Evolutionary conservation across 2,329 filamentous ascomycete genomes (phyloP).

Genomic region (Colletotrichum sp.): DNA sequence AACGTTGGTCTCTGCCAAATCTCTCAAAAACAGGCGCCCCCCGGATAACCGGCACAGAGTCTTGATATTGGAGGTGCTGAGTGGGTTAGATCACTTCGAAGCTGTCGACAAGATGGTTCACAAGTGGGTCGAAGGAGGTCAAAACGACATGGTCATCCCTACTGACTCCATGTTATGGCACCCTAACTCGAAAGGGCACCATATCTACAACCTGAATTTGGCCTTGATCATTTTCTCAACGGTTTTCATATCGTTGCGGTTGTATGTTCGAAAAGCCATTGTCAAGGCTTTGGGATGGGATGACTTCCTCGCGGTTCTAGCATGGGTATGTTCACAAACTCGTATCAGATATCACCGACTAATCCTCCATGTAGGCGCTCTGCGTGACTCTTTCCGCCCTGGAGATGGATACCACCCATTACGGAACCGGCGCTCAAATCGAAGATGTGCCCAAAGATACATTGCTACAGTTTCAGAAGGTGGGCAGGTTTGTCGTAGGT

Average conservation of each 20-base stretch:
- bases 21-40: not conserved
- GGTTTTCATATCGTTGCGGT: not conserved
- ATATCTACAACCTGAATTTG: constrained; percentile 14
- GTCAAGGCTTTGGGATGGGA: constrained; percentile 14
- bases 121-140: not conserved
- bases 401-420: constrained; percentile 13
- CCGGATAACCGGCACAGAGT: not conserved
- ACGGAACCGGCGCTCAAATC: constrained; percentile 14
- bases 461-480: constrained; percentile 6
- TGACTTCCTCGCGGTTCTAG: constrained; percentile 1
- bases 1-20: not conserved
- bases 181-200: constrained; percentile 3
- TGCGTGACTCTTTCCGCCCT: constrained; percentile 5
- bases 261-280: constrained; percentile 1
- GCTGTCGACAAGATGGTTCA: not conserved
- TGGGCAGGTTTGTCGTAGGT: not conserved
- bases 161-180: not conserved
- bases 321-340: not conserved
- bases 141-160: not conserved
- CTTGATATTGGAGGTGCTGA: not conserved
- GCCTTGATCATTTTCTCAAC: constrained; percentile 15
- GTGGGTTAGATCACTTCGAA: not conserved
- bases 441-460: not conserved
- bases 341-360: not conserved
- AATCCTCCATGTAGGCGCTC: not conserved